Conservation (phyloP, 768 basidiomycete genomes). For the Tylopilus plumbeoviolaceoides region DNA sequence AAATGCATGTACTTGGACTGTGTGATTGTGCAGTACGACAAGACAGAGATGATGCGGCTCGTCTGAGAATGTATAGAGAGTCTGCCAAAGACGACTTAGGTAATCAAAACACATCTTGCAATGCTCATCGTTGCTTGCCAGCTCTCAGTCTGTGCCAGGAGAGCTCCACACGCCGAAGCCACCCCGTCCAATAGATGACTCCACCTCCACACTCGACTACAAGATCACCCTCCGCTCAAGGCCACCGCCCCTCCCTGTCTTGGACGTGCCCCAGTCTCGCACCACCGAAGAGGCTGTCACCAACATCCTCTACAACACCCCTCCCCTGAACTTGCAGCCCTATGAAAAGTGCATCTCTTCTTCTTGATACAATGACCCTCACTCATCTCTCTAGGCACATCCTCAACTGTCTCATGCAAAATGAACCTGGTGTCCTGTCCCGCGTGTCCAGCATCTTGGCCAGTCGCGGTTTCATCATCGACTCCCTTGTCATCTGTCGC, state of each 20-base stretch:
- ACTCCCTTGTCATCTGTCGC: constrained; percentile 95
- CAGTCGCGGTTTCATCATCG: constrained; percentile 96
- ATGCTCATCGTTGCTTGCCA: too few relatives aligned
- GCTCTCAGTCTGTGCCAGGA: constrained; percentile 17
- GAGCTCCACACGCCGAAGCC: constrained; percentile 50
- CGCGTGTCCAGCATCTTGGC: constrained; percentile 97
- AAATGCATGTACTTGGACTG: constrained; percentile 46
- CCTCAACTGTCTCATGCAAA: constrained; percentile 97
- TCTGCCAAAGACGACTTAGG: constrained; percentile 37
- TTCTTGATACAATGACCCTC: background rate
- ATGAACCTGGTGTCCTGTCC: constrained; percentile 98
- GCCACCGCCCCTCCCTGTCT: constrained; percentile 82
- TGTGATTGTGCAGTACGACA: constrained; percentile 51
- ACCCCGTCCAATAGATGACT: constrained; percentile 82
- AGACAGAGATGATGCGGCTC: constrained; percentile 49
- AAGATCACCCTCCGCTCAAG: constrained; percentile 65
- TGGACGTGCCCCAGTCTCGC: constrained; percentile 77
- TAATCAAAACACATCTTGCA: constrained; percentile 4
- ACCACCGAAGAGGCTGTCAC: constrained; percentile 95
- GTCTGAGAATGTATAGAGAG: constrained; percentile 52
- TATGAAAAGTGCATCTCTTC: constrained; percentile 76
- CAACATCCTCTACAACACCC: constrained; percentile 96
- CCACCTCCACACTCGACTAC: constrained; percentile 93
- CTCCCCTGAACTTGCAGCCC: constrained; percentile 84
- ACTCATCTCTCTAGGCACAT: constrained; percentile 62